These are phyloP conservation scores for Brassica cretica DNA, from an alignment of 345 rosid genomes.

Conservation along the genomic window DNA sequence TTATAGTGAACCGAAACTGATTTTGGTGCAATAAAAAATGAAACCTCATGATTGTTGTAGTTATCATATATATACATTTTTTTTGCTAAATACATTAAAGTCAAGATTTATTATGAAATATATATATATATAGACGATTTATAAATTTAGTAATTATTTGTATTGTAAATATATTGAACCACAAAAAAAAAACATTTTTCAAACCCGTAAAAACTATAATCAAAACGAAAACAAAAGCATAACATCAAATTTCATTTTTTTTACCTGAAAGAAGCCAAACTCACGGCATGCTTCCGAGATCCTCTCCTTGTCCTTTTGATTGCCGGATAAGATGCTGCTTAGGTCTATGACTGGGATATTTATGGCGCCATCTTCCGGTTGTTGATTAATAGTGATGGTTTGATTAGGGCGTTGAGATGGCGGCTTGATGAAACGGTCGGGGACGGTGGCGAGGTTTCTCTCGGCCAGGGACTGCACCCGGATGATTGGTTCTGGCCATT, in stretches of 20 bases:
- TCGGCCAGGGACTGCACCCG: slow-evolving; percentile 92
- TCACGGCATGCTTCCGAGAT: slow-evolving; percentile 61
- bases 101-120: neutral
- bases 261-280: slow-evolving; percentile 88
- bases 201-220: neutral
- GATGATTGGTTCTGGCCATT: slow-evolving; percentile 93
- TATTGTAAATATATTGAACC: neutral
- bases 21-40: neutral
- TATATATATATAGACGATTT: neutral
- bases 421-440: slow-evolving; percentile 64
- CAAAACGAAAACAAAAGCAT: neutral
- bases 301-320: slow-evolving; percentile 32
- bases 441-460: slow-evolving; percentile 45
- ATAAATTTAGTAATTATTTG: neutral
- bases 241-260: neutral
- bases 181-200: slow-evolving; percentile 1
- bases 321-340: slow-evolving; percentile 38
- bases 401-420: slow-evolving; percentile 34
- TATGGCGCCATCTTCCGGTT: neutral
- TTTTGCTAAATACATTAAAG: neutral
- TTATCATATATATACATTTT: neutral
- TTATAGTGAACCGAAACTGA: neutral
- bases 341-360: slow-evolving; percentile 84
- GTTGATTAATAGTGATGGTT: slow-evolving; percentile 33
- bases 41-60: neutral